phyloP scores from a whole-genome alignment of 169 alveolate genomes.

The Plasmodium coatneyi region DNA sequence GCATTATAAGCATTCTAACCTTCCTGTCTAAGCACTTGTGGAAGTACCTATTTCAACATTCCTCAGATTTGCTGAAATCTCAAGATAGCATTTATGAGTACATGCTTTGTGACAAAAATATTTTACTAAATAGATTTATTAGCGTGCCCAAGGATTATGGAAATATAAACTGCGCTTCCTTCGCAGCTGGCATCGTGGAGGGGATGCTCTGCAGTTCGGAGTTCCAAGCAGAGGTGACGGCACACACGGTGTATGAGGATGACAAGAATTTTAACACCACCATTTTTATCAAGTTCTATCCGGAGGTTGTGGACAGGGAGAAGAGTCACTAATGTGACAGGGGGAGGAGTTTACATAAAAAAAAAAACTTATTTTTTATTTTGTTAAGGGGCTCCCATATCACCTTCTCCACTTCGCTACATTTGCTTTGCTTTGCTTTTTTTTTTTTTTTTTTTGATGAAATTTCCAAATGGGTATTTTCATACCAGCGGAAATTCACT shows the following conservation, averaged over 20 bases:
- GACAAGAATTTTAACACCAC: slow-evolving; percentile 80
- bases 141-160: slow-evolving; percentile 85
- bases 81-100: slow-evolving; percentile 86
- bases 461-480: background rate
- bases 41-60: slow-evolving; percentile 85
- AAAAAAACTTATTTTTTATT: background rate
- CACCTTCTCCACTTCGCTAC: background rate
- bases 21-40: slow-evolving; percentile 83
- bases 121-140: slow-evolving; percentile 81
- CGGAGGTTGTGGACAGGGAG: slow-evolving; percentile 80
- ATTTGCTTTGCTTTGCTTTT: background rate
- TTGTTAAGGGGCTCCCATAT: background rate
- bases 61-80: slow-evolving; percentile 85
- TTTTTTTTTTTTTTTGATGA: background rate
- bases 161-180: slow-evolving; percentile 86
- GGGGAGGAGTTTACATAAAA: background rate
- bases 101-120: slow-evolving; percentile 85
- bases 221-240: slow-evolving; percentile 88
- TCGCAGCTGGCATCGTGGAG: slow-evolving; percentile 88
- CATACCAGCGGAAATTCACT: too few relatives aligned
- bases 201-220: slow-evolving; percentile 87
- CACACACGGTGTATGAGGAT: slow-evolving; percentile 84
- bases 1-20: slow-evolving; percentile 79
- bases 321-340: background rate
- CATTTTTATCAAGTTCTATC: slow-evolving; percentile 83